Base-by-base conservation (phyloP, 2,329 filamentous ascomycete genomes). In the Alternaria metachromatica region DNA sequence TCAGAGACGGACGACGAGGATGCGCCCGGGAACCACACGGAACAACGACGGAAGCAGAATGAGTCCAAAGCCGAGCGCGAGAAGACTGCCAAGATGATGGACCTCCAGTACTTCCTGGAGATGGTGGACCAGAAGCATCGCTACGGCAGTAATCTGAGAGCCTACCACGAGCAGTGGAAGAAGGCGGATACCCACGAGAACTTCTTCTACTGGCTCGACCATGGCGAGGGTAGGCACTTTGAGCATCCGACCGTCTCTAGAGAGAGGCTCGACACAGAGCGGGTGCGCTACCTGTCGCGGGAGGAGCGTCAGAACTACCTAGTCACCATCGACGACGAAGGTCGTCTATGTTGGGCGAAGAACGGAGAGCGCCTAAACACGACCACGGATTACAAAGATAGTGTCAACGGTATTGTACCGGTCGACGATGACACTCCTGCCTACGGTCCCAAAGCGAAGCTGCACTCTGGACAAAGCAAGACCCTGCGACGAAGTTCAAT, bases 161-260 rank as follows among this genome's bases (percentile, higher is more conserved):
- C 88, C 30, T 97, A 97, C 72, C 94, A 97, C 74, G 87, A 89
- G 63, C 88, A 92, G 68, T 97, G 94, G 94, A 93, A 93, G 78
- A 88, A 87, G 64, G 84, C 88, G 2, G 84, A 92, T 26, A 95
- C 93, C 0, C 87, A 89, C 5, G 91, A 97, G 77, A 97, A 96
- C 76, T 97, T 94, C 85, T 97, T 97, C 78, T 95, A 94, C 81
- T 97, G 94, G 94, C 84, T 97, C 2, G 94, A 97, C 76, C 85
- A 91, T 62, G 94, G 94, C 6, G 90, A 90, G 53, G 94, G 94
- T 0, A 88, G 84, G 69, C 79, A 87, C 43, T 76, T 96, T 46
- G 90, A 95, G 66, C 82, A 95, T 12, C 86, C 88, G 4, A 86
- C 87, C 0, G 93, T 93, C 67, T 90, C 93, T 2, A 86, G 94